Evolutionary conservation across 169 alveolate genomes (phyloP).

Genomic region (Amoebophrya sp.): DNA sequence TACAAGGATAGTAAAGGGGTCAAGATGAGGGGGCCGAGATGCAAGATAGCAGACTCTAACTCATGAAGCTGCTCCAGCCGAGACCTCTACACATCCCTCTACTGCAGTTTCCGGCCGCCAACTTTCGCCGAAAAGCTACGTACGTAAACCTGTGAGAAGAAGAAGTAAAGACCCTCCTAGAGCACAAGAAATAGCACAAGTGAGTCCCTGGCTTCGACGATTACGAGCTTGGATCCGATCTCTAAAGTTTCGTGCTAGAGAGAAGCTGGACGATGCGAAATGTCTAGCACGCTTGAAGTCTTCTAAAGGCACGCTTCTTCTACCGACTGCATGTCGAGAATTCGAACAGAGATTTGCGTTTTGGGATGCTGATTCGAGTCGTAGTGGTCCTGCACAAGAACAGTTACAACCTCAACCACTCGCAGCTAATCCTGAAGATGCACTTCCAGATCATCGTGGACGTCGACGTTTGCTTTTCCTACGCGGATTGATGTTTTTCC

Average conservation of each 20-base stretch:
- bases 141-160: not conserved
- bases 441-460: not conserved
- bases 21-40: no score
- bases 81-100: no score
- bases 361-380: not conserved
- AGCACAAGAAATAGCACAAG: not conserved
- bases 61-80: no score
- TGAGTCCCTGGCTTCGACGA: not conserved
- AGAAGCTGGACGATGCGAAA: not conserved
- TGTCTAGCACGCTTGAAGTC: not conserved
- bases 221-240: not conserved
- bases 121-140: not conserved
- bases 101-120: not conserved
- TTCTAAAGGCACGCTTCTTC: not conserved
- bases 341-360: not conserved
- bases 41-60: no score
- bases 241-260: not conserved
- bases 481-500: not conserved
- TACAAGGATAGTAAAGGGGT: no score
- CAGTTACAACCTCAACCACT: not conserved
- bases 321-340: not conserved
- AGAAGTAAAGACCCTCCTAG: not conserved
- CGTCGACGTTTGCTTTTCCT: not conserved
- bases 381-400: not conserved
- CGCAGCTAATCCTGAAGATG: not conserved